Evolutionary conservation across 2,329 filamentous ascomycete genomes (phyloP), one percentile per base, ranked within the genome.

Genomic region (Phialophora chinensis): DNA sequence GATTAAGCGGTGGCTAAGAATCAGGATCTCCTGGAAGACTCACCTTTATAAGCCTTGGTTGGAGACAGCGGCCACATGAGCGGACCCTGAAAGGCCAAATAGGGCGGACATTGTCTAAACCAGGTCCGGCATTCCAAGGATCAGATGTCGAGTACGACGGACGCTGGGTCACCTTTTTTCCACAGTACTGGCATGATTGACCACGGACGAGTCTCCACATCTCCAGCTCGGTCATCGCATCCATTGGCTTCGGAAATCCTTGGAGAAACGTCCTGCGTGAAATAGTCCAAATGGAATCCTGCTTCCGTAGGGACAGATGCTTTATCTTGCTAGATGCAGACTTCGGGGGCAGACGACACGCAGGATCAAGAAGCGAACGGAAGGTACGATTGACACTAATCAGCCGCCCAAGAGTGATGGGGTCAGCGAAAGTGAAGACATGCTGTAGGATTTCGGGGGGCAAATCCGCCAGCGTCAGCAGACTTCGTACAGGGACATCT

Each of bases 121-220:
- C 89, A 49, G 89, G 89, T 14, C 90, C 89, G 66, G 83, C 80
- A 73, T 85, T 85, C 82, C 84, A 88, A 58, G 81, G 71, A 35
- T 79, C 74, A 79, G 65, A 55, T 14, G 27, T 67, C 62, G 69
- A 50, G 35, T 65, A 63, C 56, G 67, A 63, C 20, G 68, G 68
- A 56, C 5, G n/a, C 29, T 29, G 25, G 17, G 33, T 31, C 1
- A 67, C 68, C 65, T 61, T 68, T 73, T 81, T 86, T 62, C 79
- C 80, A 77, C 92, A 95, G 71, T 88, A 87, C 74, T 93, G 88
- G 76, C 92, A 96, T 62, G 75, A 78, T 33, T 75, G 80, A 56
- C 86, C 85, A 76, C 87, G 88, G 42, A 87, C 82, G 59, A 95
- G 80, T 73, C 85, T 86, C 86, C 91, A 92, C 90, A 93, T 93